Base-by-base conservation (phyloP, 2,329 filamentous ascomycete species). In the Hypocreales sp. region DNA sequence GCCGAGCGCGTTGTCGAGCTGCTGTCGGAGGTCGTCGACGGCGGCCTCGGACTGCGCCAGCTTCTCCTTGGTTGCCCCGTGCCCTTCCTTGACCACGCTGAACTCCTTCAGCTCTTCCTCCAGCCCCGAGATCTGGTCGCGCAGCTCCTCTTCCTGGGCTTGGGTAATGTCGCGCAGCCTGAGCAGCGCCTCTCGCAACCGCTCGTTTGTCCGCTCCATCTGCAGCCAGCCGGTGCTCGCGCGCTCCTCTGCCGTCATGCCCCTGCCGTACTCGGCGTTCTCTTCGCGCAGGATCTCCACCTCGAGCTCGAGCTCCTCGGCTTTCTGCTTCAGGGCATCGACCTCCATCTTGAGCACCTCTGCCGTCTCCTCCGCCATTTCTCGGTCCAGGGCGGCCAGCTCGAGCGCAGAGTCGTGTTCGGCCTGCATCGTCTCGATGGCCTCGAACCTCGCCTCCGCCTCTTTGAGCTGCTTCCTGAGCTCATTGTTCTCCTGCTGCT, bases 281-380 rank as follows among this genome's bases (percentile, higher is more conserved):
- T 98, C 90, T 40, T 90, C 82, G 21, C 72, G 68, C 10, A 94
- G 54, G 20, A 95, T 75, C 24, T 95, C 87, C 1, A 87, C 66
- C 47, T 98, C 87, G 8, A 94, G 60, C 40, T 90, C 75, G 7
- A 92, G 60, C 49, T 95, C 86, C 48, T 95, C 86, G 2, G 73
- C 56, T 44, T 76, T 83, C 31, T 69, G 58, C 42, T 82, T 81
- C 28, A 92, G 50, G 3, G 72, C 66, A 20, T 92, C 80, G 15
- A 92, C 58, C 45, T 98, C 86, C 2, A 70, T 66, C 47, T 84
- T 90, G 27, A 79, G 61, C 12, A 78, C 72, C 39, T 95, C 90
- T 1, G 81, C 78, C 23, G 75, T 83, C 52, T 94, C 87, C 50
- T 98, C 86, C 0, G 90, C 90, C 80, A 95, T 92, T 51, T 98